A percentile compares a stretch with the other conserved stretches of the same genome.
Evolutionary conservation across 2,329 filamentous ascomycete genomes (phyloP).

Genomic region (Cryphonectria japonica): DNA sequence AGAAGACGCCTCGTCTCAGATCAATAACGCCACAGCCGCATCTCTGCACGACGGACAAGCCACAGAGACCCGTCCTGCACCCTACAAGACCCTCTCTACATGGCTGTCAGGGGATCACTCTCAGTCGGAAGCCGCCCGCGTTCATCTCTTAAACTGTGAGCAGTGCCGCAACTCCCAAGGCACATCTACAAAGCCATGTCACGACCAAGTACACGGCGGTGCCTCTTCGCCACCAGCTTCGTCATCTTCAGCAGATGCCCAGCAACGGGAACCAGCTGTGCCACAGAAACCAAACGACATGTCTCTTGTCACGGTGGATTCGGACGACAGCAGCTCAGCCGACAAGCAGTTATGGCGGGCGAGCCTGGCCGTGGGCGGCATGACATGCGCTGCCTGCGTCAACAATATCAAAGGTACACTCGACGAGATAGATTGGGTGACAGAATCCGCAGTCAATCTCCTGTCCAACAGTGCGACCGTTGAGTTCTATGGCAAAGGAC

Average conservation of each 20-base stretch:
- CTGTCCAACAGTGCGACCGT: constrained; percentile 69
- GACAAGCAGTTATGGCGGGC: constrained; percentile 50
- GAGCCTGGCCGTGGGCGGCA: constrained; percentile 67
- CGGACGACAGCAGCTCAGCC: constrained; percentile 35
- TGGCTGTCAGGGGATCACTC: constrained; percentile 33
- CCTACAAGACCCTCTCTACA: constrained; percentile 33
- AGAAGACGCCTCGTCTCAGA: constrained; percentile 27
- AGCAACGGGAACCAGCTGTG: not conserved
- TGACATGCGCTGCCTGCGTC: constrained; percentile 74
- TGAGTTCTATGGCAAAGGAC: constrained; percentile 53
- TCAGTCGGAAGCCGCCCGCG: constrained; percentile 32
- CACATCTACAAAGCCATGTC: constrained; percentile 3
- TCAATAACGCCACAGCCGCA: constrained; percentile 30
- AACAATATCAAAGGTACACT: constrained; percentile 66
- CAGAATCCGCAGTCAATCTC: constrained; percentile 63
- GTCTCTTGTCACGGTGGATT: constrained; percentile 42
- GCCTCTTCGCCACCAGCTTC: not conserved
- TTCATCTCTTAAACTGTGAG: constrained; percentile 49
- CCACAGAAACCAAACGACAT: constrained; percentile 14
- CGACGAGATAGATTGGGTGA: constrained; percentile 60
- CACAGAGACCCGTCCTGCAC: constrained; percentile 24
- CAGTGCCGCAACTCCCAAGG: constrained; percentile 41
- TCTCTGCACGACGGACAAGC: constrained; percentile 16
- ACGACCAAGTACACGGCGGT: constrained; percentile 5
- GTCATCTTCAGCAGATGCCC: constrained; percentile 5